phyloP scores from a whole-genome alignment of 2,329 filamentous ascomycete species.

The Cercospora janseana region DNA sequence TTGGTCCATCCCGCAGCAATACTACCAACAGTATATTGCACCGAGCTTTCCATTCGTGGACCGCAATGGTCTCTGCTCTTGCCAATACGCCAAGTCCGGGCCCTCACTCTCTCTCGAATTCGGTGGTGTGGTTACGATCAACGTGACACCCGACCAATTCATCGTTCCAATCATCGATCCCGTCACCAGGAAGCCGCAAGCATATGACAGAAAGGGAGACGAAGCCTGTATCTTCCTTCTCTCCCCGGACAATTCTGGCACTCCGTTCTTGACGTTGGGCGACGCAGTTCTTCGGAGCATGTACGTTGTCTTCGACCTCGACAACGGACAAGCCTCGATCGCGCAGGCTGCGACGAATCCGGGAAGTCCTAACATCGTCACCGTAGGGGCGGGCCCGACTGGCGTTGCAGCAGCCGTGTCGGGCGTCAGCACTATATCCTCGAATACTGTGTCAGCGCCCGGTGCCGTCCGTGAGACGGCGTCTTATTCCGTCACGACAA shows the following conservation, averaged over 20 bases:
- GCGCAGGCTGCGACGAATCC: slow-evolving; percentile 35
- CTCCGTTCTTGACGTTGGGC: slow-evolving; percentile 31
- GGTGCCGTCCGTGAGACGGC: slow-evolving; percentile 23
- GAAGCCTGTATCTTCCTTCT: slow-evolving; percentile 34
- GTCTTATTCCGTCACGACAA: slow-evolving; percentile 27
- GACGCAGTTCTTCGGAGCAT: slow-evolving; percentile 37
- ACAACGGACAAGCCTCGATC: slow-evolving; percentile 38
- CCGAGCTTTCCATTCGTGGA: slow-evolving; percentile 28
- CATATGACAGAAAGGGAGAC: slow-evolving; percentile 15
- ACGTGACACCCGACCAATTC: slow-evolving; percentile 32
- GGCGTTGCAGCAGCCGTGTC: slow-evolving; percentile 33
- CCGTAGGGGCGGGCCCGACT: slow-evolving; percentile 30
- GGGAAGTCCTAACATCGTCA: slow-evolving; percentile 27
- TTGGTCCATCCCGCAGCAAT: slow-evolving; percentile 28
- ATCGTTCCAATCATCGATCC: slow-evolving; percentile 35
- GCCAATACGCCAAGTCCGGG: slow-evolving; percentile 29
- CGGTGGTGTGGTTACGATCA: slow-evolving; percentile 31
- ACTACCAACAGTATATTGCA: slow-evolving; percentile 30
- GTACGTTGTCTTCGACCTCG: slow-evolving; percentile 40
- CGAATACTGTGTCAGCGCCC: slow-evolving; percentile 24
- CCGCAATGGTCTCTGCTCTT: slow-evolving; percentile 24
- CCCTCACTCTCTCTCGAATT: slow-evolving; percentile 33
- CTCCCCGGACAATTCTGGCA: slow-evolving; percentile 17
- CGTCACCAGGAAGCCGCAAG: slow-evolving; percentile 25
- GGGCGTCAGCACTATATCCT: slow-evolving; percentile 22